These are phyloP conservation scores for Spergularia azorica DNA, from an alignment of 179 eudicot genomes.

Conservation along the genomic window DNA sequence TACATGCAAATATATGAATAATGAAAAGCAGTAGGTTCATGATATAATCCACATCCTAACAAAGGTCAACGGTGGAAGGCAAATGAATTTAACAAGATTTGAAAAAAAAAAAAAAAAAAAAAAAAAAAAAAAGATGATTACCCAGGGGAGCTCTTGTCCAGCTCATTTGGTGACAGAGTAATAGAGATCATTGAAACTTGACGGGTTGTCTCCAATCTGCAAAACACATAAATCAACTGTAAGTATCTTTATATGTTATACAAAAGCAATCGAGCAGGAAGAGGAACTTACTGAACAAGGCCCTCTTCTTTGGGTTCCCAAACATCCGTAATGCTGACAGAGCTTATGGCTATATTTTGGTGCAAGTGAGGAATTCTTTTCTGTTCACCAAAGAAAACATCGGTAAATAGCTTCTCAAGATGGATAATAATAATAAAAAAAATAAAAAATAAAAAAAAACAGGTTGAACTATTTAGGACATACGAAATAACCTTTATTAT, in stretches of 20 bases:
- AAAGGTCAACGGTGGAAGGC: not conserved
- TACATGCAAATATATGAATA: not conserved
- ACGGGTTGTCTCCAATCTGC: constrained; percentile 93
- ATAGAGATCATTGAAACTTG: constrained; percentile 95
- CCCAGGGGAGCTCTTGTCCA: constrained; percentile 89
- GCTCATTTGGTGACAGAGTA: constrained; percentile 73
- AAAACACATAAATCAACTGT: constrained; percentile 5
- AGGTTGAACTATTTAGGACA: not conserved
- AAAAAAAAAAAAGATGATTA: constrained; percentile 28
- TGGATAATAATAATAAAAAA: not conserved
- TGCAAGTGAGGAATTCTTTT: constrained; percentile 75
- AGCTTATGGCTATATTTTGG: constrained; percentile 85
- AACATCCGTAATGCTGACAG: constrained; percentile 83
- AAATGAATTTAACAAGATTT: not conserved
- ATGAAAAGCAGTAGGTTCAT: too few species aligned
- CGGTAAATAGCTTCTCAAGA: not conserved
- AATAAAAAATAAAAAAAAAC: not conserved
- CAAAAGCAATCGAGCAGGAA: not conserved
- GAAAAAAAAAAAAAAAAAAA: not conserved
- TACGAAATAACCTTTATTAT: constrained; percentile 62
- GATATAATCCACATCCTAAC: not conserved
- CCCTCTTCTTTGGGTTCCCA: constrained; percentile 99
- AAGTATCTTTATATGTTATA: not conserved
- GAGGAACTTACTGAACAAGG: constrained; percentile 63
- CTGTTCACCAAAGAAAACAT: constrained; percentile 43